phyloP scores from a whole-genome alignment of 495 filamentous ascomycete genomes.

The Trypethelium eluteriae region DNA sequence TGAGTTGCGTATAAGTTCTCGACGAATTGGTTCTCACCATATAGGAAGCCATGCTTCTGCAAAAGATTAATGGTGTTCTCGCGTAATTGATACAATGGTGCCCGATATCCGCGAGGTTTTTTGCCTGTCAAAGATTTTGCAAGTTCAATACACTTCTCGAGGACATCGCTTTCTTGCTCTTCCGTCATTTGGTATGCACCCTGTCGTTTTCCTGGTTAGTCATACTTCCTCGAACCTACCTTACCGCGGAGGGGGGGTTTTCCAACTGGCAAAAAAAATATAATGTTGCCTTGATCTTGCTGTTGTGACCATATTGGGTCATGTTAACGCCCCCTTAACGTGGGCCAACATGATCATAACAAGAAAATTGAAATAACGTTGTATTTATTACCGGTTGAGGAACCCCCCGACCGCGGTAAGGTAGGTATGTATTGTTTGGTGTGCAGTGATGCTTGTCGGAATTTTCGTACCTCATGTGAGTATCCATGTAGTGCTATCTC shows the following conservation, averaged over 20 bases:
- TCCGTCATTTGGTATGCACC: slow-evolving; percentile 49
- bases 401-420: too few relatives aligned
- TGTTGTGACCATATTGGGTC: too few relatives aligned
- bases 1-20: neutral
- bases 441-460: neutral
- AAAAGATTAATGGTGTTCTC: slow-evolving; percentile 49
- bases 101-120: slow-evolving; percentile 49
- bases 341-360: too few relatives aligned
- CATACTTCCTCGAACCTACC: neutral
- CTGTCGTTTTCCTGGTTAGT: slow-evolving; percentile 13
- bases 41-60: slow-evolving; percentile 50
- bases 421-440: too few relatives aligned
- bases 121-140: slow-evolving; percentile 45
- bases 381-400: too few relatives aligned
- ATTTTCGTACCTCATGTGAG: slow-evolving; percentile 40
- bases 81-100: slow-evolving; percentile 51
- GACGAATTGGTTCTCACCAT: slow-evolving; percentile 20
- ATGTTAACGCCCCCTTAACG: too few relatives aligned
- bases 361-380: too few relatives aligned
- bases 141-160: slow-evolving; percentile 47
- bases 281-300: too few relatives aligned
- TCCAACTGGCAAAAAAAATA: too few relatives aligned
- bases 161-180: slow-evolving; percentile 51
- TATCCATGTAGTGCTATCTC: slow-evolving; percentile 58
- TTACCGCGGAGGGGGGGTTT: neutral